These are phyloP conservation scores for Alternaria ethzedia DNA, from an alignment of 2,329 filamentous ascomycete genomes.

Conservation along the genomic window DNA sequence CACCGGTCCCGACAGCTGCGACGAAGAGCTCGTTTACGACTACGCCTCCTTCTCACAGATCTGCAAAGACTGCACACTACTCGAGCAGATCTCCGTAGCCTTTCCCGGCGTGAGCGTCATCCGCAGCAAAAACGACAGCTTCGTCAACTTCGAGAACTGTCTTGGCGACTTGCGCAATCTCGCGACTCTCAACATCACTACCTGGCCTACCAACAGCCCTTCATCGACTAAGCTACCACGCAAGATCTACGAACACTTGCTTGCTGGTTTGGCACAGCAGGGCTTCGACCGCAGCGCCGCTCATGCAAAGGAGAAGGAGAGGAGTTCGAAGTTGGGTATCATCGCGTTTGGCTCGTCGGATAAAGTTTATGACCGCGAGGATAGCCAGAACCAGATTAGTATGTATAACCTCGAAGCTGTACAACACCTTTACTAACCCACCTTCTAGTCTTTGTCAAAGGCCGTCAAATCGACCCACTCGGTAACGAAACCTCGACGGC, in stretches of 20 bases:
- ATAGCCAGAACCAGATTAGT: constrained; percentile 54
- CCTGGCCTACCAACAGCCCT: constrained; percentile 55
- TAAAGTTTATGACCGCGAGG: constrained; percentile 56
- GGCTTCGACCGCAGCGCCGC: constrained; percentile 42
- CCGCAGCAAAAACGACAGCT: constrained; percentile 50
- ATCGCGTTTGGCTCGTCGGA: constrained; percentile 56
- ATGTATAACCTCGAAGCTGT: not conserved
- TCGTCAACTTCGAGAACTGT: constrained; percentile 52
- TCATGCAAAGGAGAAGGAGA: constrained; percentile 34
- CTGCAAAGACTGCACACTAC: constrained; percentile 51
- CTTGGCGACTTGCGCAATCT: constrained; percentile 49
- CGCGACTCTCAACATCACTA: constrained; percentile 56
- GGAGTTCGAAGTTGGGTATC: constrained; percentile 50
- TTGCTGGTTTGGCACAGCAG: constrained; percentile 50
- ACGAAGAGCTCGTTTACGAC: constrained; percentile 54
- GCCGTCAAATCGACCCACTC: constrained; percentile 51
- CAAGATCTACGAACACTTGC: constrained; percentile 54
- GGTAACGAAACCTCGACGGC: constrained; percentile 50
- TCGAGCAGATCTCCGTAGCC: constrained; percentile 56
- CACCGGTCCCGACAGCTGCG: constrained; percentile 40
- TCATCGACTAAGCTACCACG: constrained; percentile 50
- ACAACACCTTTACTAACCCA: not conserved
- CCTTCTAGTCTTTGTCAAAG: constrained; percentile 50
- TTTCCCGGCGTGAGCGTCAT: constrained; percentile 55
- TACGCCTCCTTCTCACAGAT: constrained; percentile 54